Conservation (phyloP, 306 rosid genomes). For the Cicer pinnatifidum region DNA sequence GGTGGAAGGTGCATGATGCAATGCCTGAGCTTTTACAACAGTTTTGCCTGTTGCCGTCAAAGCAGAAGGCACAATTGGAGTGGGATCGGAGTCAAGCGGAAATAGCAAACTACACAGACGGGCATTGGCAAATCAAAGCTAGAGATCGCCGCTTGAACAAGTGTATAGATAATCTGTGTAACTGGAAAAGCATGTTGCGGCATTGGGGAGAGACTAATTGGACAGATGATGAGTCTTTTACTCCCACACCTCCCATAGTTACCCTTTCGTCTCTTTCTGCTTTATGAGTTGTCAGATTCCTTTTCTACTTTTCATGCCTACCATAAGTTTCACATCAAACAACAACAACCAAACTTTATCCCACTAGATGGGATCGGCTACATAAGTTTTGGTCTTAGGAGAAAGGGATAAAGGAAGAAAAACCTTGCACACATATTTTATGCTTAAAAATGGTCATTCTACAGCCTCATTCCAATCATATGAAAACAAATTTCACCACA, state of each 20-base stretch:
- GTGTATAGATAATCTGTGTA: constrained; percentile 74
- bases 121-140: constrained; percentile 77
- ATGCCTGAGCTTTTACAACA: constrained; percentile 87
- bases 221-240: constrained; percentile 66
- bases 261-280: constrained; percentile 47
- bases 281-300: constrained; percentile 34
- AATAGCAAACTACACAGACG: constrained; percentile 70
- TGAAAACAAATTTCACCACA: constrained; percentile 15
- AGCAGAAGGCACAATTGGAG: constrained; percentile 92
- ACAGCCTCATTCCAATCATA: constrained; percentile 32
- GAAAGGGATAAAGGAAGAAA: constrained; percentile 10
- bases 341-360: neutral
- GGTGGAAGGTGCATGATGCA: constrained; percentile 94
- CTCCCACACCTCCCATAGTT: constrained; percentile 65
- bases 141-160: constrained; percentile 66
- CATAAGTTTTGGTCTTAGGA: constrained; percentile 28
- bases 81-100: constrained; percentile 87
- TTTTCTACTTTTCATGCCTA: constrained; percentile 11
- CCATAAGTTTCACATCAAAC: neutral
- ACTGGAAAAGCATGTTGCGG: constrained; percentile 85
- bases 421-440: constrained; percentile 17
- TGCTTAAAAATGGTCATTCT: constrained; percentile 42
- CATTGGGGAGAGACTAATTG: constrained; percentile 99
- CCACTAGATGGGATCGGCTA: constrained; percentile 3
- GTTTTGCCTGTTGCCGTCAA: constrained; percentile 73